phyloP scores from a whole-genome alignment of 1,139 yeast genomes.

The Taphrina betulina region DNA sequence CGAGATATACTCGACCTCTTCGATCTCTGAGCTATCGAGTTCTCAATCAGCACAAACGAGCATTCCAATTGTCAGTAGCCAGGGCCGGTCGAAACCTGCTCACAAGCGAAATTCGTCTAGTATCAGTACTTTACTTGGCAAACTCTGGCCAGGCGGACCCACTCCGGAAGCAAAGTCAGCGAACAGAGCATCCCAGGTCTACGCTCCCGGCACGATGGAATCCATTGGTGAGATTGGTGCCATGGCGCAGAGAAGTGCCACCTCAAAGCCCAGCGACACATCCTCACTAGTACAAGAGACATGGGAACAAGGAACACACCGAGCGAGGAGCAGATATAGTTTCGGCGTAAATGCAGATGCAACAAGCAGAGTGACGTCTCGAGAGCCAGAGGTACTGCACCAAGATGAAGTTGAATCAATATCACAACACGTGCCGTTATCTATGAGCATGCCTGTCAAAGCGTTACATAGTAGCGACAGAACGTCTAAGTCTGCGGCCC shows the following conservation, averaged over 20 bases:
- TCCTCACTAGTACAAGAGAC: too few relatives aligned
- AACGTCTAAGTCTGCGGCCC: constrained; percentile 30
- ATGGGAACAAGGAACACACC: too few relatives aligned
- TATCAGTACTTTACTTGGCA: constrained; percentile 2
- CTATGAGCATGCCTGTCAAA: too few relatives aligned
- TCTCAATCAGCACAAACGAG: too few relatives aligned
- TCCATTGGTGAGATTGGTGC: neutral
- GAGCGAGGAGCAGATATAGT: too few relatives aligned
- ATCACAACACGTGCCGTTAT: too few relatives aligned
- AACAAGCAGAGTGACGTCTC: too few relatives aligned
- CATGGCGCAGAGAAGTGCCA: too few relatives aligned
- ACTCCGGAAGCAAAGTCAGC: neutral
- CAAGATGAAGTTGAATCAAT: too few relatives aligned
- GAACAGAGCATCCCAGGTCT: neutral
- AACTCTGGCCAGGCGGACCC: neutral
- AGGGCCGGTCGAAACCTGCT: neutral
- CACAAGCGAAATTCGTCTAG: constrained; percentile 15
- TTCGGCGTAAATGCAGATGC: too few relatives aligned
- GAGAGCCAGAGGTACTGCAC: too few relatives aligned
- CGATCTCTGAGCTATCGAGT: neutral
- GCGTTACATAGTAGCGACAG: neutral
- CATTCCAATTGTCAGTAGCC: neutral
- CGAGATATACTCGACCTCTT: constrained; percentile 4
- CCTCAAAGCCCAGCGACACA: too few relatives aligned
- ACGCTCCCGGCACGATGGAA: neutral